Evolutionary conservation across 2,329 filamentous ascomycete genomes (phyloP), one percentile per base, ranked within the genome.

Genomic region (Aspergillus ustus): DNA sequence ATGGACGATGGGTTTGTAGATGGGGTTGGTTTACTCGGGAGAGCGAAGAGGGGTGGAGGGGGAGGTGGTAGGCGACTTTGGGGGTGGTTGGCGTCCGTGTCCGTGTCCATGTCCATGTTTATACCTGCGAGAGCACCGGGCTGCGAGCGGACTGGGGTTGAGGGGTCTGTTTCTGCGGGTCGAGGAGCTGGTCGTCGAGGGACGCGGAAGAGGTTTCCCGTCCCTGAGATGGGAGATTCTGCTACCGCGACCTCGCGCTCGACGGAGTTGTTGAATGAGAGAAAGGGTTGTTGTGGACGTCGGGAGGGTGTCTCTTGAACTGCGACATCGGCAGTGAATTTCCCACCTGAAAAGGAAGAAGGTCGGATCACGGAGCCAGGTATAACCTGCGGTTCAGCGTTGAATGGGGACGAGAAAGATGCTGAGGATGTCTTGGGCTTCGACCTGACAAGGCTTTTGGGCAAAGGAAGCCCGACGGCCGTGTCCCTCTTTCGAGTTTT

Each of bases 251-350:
- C 51, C 44, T 17, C 43, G 17, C 29, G 50, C 29, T 43, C 54
- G 8, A 34, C 22, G 34, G 53, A 17, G 52, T 63, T 63, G 46
- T 63, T 50, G 37, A 61, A 63, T 15, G 67, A 66, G 52, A 65
- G 63, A 34, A 65, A 53, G 19, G 69, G 62, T 53, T 69, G 74
- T 2, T 71, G 63, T 11, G 72, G 61, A 4, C 74, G 75, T 6
- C 75, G 73, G 2, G 77, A 74, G 1, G 79, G 79, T 1, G 79
- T 81, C 62, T 80, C 78, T 51, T 79, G 73, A 28, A 77, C 66
- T 9, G 67, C 63, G 20, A 61, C 62, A 40, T 67, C 64, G 46
- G 59, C 5, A 52, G 64, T 49, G 65, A 61, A 31, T 57, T 66
- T 57, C 4, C 66, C 59, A 7, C 66, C 67, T n/a, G 71, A 70